phyloP scores from a whole-genome alignment of 306 rosid genomes.

The Acacia acuminata region DNA sequence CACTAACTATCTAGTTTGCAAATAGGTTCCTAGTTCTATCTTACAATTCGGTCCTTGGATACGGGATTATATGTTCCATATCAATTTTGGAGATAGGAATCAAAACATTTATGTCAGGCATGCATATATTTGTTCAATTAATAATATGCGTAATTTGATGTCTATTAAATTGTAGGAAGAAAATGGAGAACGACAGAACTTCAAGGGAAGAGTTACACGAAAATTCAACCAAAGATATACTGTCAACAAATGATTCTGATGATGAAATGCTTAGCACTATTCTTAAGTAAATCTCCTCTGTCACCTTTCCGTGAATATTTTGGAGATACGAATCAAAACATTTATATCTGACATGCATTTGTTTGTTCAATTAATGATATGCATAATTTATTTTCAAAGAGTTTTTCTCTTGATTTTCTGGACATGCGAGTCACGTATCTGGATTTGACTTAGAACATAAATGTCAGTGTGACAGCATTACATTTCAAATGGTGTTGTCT shows the following conservation, averaged over 20 bases:
- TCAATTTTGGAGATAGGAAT: neutral
- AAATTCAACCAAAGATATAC: slow-evolving; percentile 24
- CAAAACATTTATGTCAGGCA: slow-evolving; percentile 9
- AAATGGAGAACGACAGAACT: slow-evolving; percentile 25
- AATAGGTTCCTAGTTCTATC: too few species aligned
- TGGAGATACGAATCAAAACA: slow-evolving; percentile 7
- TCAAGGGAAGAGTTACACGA: slow-evolving; percentile 34
- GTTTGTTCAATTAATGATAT: neutral
- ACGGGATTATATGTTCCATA: too few species aligned
- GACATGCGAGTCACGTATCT: neutral
- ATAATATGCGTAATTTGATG: neutral
- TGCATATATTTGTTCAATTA: neutral
- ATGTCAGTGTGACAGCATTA: neutral
- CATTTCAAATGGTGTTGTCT: neutral
- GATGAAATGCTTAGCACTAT: slow-evolving; percentile 57
- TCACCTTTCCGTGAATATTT: slow-evolving; percentile 8
- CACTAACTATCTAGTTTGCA: too few species aligned
- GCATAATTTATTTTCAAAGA: neutral
- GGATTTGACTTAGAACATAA: neutral
- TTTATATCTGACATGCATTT: slow-evolving; percentile 3
- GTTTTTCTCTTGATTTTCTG: neutral
- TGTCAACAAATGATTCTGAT: slow-evolving; percentile 46
- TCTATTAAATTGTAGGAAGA: slow-evolving; percentile 43
- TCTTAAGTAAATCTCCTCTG: slow-evolving; percentile 49
- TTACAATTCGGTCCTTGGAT: too few species aligned